These are phyloP conservation scores for Boletus fagicola DNA, from an alignment of 768 basidiomycete genomes.

Conservation along the genomic window DNA sequence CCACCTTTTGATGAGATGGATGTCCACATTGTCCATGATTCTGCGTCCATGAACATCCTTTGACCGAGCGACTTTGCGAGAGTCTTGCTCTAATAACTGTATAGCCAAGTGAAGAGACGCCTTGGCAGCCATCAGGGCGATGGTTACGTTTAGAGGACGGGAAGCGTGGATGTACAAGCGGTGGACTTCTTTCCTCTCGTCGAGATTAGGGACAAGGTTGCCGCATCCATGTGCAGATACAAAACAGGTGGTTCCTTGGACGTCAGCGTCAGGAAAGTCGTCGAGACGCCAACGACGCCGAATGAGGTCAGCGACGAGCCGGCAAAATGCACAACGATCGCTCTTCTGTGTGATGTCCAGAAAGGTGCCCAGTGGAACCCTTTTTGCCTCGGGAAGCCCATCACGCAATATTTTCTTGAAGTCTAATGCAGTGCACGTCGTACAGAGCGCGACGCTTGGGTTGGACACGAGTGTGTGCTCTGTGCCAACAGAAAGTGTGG, in stretches of 20 bases:
- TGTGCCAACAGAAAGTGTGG: not conserved
- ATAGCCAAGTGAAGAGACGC: constrained; percentile 11
- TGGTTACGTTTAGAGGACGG: constrained; percentile 5
- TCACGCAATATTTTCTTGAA: constrained; percentile 13
- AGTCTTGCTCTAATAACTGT: constrained; percentile 19
- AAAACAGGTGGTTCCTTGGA: constrained; percentile 1
- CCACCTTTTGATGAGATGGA: constrained; percentile 16
- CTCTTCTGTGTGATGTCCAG: constrained; percentile 7
- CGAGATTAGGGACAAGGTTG: not conserved
- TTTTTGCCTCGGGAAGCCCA: constrained; percentile 6
- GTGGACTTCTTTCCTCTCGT: constrained; percentile 8
- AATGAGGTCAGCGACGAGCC: constrained; percentile 9
- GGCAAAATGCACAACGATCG: constrained; percentile 16
- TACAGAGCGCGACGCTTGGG: constrained; percentile 2
- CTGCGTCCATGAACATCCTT: constrained; percentile 24
- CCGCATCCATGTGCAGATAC: constrained; percentile 5
- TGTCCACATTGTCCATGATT: constrained; percentile 9
- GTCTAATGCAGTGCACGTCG: constrained; percentile 11
- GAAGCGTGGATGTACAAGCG: constrained; percentile 13
- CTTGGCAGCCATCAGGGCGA: not conserved
- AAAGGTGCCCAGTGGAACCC: constrained; percentile 7
- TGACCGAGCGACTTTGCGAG: constrained; percentile 12
- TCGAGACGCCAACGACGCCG: constrained; percentile 18
- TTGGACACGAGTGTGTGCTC: not conserved
- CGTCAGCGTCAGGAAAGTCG: constrained; percentile 9